Base-by-base conservation (phyloP, 225 moss, liverwort and hornwort species). In the Neckera pumila region DNA sequence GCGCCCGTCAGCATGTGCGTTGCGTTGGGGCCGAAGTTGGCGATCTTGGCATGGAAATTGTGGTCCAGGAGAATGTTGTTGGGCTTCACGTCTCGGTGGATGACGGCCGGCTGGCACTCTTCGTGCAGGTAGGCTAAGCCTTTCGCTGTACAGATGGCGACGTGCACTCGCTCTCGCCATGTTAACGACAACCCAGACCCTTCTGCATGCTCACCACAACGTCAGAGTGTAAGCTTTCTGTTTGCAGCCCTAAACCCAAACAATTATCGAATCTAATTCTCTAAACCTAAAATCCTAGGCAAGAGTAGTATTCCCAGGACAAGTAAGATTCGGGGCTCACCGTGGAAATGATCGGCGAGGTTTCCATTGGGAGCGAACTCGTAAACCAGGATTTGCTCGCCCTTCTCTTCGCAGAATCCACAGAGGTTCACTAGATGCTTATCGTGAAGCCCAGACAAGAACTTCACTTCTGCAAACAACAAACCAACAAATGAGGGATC, bases 361-460 rank as follows among this genome's bases (percentile, higher is more conserved):
- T 81, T 95, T 88, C 95, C 95, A 79, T 93, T 95, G 54, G 93
- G 80, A 71, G 95, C 86, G 75, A 92, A 96, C 89, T 96, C 96
- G 79, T 92, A 95, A n/a, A 96, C 94, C 57, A 96, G 92, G 59
- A 97, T 93, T 86, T 97, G 95, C 81, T 97, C 93, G 62, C 93
- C 89, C 70, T 89, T 92, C 80, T 92, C 93, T 31, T 93, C 91
- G 84, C 94, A 94, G 64, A 90, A 93, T 45, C 94, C 94, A 57
- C 91, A 84, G 10, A 94, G 94, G 84, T 94, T 94, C 74, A 90
- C 87, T 15, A 94, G 59, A 73, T 93, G 87, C 80, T 94, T 93
- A 31, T 94, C 87, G 83, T 93, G 91, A 86, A 90, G 87, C 66
- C 86, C 82, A 85, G 93, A 91, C 43, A 94, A 86, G 82, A 91